phyloP scores from a whole-genome alignment of 2,329 filamentous ascomycete species.

The Claviceps spartinae region DNA sequence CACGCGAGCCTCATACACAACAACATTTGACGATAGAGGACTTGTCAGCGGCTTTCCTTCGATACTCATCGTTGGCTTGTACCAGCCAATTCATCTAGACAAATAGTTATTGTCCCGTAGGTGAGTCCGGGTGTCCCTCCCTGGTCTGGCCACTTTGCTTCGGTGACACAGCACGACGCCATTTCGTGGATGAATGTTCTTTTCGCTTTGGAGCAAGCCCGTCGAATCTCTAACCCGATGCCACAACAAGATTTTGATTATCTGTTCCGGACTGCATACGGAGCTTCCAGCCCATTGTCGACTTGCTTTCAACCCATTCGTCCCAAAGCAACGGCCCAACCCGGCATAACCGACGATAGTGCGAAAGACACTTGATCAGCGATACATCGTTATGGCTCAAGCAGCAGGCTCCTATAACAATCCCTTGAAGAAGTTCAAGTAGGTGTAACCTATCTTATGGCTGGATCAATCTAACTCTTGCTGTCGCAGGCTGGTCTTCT shows the following conservation, averaged over 20 bases:
- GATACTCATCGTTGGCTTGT: neutral
- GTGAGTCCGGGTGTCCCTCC: neutral
- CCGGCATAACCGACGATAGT: neutral
- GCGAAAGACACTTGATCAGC: neutral
- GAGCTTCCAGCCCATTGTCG: neutral
- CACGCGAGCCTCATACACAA: neutral
- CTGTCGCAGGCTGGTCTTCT: constrained; percentile 67
- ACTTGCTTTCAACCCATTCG: neutral
- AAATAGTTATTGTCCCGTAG: neutral
- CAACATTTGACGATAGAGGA: neutral
- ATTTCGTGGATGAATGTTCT: neutral
- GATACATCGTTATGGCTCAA: constrained; percentile 56
- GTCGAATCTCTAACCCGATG: neutral
- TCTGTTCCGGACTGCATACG: neutral
- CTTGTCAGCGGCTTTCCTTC: neutral
- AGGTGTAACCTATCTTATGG: constrained; percentile 13
- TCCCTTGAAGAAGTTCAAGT: constrained; percentile 99
- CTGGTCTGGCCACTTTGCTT: neutral
- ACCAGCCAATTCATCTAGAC: neutral
- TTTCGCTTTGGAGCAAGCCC: neutral
- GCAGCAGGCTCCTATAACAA: constrained; percentile 85
- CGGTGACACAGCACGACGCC: neutral
- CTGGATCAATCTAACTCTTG: neutral
- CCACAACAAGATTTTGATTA: neutral
- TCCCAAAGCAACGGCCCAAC: neutral